Base-by-base conservation (phyloP, 2,329 filamentous ascomycete species). In the Monosporascus sp. region DNA sequence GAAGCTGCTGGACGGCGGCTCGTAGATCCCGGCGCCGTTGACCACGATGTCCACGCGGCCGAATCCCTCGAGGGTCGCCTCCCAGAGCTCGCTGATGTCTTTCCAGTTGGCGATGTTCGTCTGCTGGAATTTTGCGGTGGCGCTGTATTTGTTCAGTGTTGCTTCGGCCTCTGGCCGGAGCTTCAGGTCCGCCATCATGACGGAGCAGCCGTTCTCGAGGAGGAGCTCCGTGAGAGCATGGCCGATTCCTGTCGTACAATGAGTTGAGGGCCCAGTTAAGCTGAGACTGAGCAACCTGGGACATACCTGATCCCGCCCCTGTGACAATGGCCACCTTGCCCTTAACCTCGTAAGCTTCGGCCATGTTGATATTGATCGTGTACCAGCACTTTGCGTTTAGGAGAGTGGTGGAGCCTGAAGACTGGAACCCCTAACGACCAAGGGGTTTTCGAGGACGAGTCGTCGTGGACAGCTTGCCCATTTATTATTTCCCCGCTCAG, bases 61-160 rank as follows among this genome's bases (percentile, higher is more conserved):
- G 25, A 61, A 62, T 1, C 48, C 52, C 47, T 53, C 44, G 9
- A 64, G 24, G 1, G 60, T 45, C 0, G 50, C 54, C 5, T 62
- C 55, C 63, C 51, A 60, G 22, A 49, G 57, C 2, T 60, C 64
- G 11, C 49, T 52, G 8, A 70, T 64, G 0, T 70, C 67, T 56
- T 44, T 57, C 42, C 67, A 68, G 15, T 57, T 49, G 1, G 55
- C 58, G 25, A 57, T 46, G 51, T 65, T 52, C 18, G 52, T 56
- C 39, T 54, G 36, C 34, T 63, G 44, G 51, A 51, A 58, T 17
- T 51, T 34, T 9, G 49, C 55, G 1, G 50, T 54, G 9, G 52
- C 45, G 20, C 45, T 31, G 46, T 54, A 57, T 38, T 56, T 53
- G 17, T 52, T 39, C 3, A 61, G 2, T 2, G 60, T 58, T 1